Evolutionary conservation across 306 rosid genomes (phyloP).

Genomic region (Rosa chinensis): DNA sequence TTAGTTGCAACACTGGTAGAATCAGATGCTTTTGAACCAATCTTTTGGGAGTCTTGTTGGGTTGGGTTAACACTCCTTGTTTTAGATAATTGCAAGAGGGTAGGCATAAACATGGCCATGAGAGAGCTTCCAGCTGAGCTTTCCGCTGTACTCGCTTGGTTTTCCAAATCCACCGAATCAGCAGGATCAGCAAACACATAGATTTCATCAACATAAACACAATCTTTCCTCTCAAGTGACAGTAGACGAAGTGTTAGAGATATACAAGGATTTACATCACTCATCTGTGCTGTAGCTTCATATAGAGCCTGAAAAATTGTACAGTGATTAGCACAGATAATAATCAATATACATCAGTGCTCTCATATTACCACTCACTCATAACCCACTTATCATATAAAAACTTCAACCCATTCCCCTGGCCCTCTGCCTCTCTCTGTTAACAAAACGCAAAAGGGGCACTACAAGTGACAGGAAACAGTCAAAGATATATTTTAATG

Average conservation of each 20-base stretch:
- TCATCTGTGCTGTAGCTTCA: slow-evolving; percentile 91
- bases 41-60: slow-evolving; percentile 26
- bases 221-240: slow-evolving; percentile 70
- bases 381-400: not conserved
- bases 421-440: not conserved
- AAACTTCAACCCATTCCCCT: not conserved
- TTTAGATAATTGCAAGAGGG: slow-evolving; percentile 73
- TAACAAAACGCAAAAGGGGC: not conserved
- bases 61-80: slow-evolving; percentile 40
- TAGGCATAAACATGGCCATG: slow-evolving; percentile 80
- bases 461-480: not conserved
- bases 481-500: not conserved
- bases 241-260: slow-evolving; percentile 79
- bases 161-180: slow-evolving; percentile 50
- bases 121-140: slow-evolving; percentile 60
- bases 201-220: slow-evolving; percentile 68
- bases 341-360: not conserved
- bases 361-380: not conserved
- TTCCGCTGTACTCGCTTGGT: slow-evolving; percentile 35
- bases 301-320: slow-evolving; percentile 54
- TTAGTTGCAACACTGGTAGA: slow-evolving; percentile 36
- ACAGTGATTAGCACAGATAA: slow-evolving; percentile 11
- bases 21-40: slow-evolving; percentile 30
- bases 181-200: slow-evolving; percentile 81
- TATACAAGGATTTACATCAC: slow-evolving; percentile 68